These are phyloP conservation scores for Agaricus subrufescens DNA, from an alignment of 768 basidiomycete species.

Conservation along the genomic window DNA sequence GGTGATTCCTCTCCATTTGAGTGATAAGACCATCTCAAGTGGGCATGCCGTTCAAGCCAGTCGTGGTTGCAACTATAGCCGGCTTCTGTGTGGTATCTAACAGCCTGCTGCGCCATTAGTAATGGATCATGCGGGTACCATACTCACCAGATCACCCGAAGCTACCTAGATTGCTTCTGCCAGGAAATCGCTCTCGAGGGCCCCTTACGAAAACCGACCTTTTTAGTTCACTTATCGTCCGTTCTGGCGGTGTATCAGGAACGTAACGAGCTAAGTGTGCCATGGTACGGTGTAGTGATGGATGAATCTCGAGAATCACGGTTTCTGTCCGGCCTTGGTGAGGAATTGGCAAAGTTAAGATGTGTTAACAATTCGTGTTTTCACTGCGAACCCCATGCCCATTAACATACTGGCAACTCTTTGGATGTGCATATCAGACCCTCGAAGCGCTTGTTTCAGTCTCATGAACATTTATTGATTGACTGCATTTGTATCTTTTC, in stretches of 20 bases:
- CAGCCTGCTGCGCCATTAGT: background rate
- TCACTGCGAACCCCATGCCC: slow-evolving; percentile 7
- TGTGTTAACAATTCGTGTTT: slow-evolving; percentile 9
- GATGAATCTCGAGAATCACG: slow-evolving; percentile 6
- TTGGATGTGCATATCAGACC: slow-evolving; percentile 9
- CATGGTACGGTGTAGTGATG: slow-evolving; percentile 1
- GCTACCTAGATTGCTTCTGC: background rate
- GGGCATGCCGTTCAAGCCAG: slow-evolving; percentile 10
- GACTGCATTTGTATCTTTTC: background rate
- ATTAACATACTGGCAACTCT: slow-evolving; percentile 7
- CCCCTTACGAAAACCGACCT: slow-evolving; percentile 3
- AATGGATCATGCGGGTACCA: slow-evolving; percentile 1
- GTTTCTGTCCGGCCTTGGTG: slow-evolving; percentile 8
- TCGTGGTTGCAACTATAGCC: slow-evolving; percentile 5
- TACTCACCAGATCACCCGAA: slow-evolving; percentile 7
- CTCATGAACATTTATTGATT: slow-evolving; percentile 6
- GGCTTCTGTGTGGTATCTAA: slow-evolving; percentile 8
- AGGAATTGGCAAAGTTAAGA: slow-evolving; percentile 2
- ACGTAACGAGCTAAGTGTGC: slow-evolving; percentile 8
- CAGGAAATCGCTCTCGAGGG: slow-evolving; percentile 7
- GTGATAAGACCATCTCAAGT: slow-evolving; percentile 9
- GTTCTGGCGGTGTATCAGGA: slow-evolving; percentile 10
- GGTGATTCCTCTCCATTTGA: slow-evolving; percentile 19
- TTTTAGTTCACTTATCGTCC: slow-evolving; percentile 6
- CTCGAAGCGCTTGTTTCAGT: slow-evolving; percentile 10